A percentile compares a stretch with the other conserved stretches of the same genome.
These are phyloP conservation scores for Borovskyia barvae DNA, from an alignment of 208 protist genomes.

Conservation along the genomic window DNA sequence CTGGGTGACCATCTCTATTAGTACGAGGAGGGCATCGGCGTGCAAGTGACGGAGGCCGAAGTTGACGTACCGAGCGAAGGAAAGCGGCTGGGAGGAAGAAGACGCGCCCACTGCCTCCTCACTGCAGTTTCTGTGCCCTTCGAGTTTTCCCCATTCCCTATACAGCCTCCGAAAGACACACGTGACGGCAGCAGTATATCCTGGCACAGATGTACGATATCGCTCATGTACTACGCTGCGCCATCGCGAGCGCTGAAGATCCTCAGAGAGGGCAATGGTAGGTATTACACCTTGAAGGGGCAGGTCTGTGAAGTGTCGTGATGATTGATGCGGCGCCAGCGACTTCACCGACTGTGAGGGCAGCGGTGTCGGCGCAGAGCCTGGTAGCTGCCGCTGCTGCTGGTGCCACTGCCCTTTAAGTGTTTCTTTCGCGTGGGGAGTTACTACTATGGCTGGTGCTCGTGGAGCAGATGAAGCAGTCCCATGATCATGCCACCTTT, in stretches of 20 bases:
- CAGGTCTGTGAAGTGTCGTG: no score
- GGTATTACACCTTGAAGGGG: no score
- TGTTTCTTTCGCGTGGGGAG: no score
- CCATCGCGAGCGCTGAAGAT: conserved; percentile 9
- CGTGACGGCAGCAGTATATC: conserved; percentile 2
- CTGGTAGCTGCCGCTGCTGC: no score
- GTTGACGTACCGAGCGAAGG: background rate
- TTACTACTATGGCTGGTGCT: no score
- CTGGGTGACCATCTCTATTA: conserved; percentile 34
- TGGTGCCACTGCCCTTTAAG: no score
- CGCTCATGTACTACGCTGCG: background rate
- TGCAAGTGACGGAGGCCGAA: conserved; percentile 13
- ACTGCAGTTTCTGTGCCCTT: background rate
- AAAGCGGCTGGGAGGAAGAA: no score
- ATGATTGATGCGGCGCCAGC: background rate
- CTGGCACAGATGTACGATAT: background rate
- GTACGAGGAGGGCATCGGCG: conserved; percentile 39
- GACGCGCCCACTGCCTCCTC: background rate
- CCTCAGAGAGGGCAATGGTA: background rate
- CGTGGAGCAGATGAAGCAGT: no score
- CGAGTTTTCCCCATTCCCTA: background rate
- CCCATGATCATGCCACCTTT: no score
- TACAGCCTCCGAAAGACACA: background rate
- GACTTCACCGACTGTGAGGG: background rate
- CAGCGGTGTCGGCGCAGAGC: no score